A percentile compares a stretch with the other conserved stretches of the same genome.
phyloP scores from a whole-genome alignment of 805 yeast species.

The Candida boleticola region DNA sequence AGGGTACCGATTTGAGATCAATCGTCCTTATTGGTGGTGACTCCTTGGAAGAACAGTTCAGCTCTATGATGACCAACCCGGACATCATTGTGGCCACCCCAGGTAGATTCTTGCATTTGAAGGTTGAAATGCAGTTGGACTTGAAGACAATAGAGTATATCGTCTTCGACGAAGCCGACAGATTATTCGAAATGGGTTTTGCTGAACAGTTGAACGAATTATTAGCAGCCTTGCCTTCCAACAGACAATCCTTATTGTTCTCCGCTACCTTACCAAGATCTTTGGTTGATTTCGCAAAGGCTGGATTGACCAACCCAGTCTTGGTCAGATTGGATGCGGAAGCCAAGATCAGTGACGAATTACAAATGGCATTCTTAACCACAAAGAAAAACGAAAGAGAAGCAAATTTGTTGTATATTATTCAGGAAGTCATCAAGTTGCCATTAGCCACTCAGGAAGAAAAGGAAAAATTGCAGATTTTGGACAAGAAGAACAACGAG shows the following conservation, averaged over 20 bases:
- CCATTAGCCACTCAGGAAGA: conserved; percentile 78
- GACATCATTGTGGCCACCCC: conserved; percentile 97
- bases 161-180: conserved; percentile 96
- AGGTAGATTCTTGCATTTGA: conserved; percentile 92
- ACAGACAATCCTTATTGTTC: conserved; percentile 84
- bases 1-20: conserved; percentile 78
- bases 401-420: conserved; percentile 71
- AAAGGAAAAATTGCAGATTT: conserved; percentile 47
- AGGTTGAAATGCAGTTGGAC: conserved; percentile 91
- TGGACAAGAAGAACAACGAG: conserved; percentile 48
- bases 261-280: conserved; percentile 94
- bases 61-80: conserved; percentile 89
- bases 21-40: conserved; percentile 95
- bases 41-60: conserved; percentile 93
- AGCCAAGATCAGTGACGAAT: conserved; percentile 80
- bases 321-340: conserved; percentile 93
- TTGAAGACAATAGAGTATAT: conserved; percentile 81
- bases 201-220: conserved; percentile 90
- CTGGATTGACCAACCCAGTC: conserved; percentile 90
- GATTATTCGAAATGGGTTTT: conserved; percentile 95
- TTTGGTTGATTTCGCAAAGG: conserved; percentile 94
- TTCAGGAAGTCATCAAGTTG: conserved; percentile 81
- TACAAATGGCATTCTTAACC: conserved; percentile 85
- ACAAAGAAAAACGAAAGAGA: conserved; percentile 86
- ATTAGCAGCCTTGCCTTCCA: conserved; percentile 75